Base-by-base conservation (phyloP, 2,329 filamentous ascomycete species). In the Setomelanomma holmii region DNA sequence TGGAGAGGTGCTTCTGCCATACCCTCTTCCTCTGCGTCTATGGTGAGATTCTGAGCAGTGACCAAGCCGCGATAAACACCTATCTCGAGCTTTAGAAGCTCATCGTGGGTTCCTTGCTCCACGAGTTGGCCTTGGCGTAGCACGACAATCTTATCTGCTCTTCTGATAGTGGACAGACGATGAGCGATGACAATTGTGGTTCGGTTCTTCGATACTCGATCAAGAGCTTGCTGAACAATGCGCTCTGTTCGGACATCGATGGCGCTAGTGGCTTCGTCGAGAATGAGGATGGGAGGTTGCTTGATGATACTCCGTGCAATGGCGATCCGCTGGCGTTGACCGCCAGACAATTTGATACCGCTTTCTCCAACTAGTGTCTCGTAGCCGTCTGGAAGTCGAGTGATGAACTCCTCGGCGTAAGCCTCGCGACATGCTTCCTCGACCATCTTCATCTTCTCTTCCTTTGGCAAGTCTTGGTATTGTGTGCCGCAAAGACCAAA, bases 121-220 rank as follows among this genome's bases (percentile, higher is more conserved):
- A 88, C 81, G 0, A 91, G 84, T 45, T 81, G 76, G 1, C 91
- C 91, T 61, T 88, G 84, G 42, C 88, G 82, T 46, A 96, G 74
- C 1, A 96, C 91, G 6, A 92, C 79, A 47, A 96, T 96, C 33
- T 86, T 84, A 66, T 96, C 88, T 3, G 91, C 90, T 58, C 89
- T 85, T 70, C 86, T 88, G 64, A 91, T 89, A 0, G 89, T 92
- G 0, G 87, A 89, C 2, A 92, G 78, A 3, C 89, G 80, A 68
- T 92, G 89, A 0, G 91, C 92, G 41, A 93, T 90, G 36, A 92
- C 84, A n/a, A 95, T 84, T 0, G 90, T 87, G 0, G 89, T 90
- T 5, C 90, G 82, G 5, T 79, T 82, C 8, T 82, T 77, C 0
- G 89, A 82, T 0, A 87, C 78, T 0, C 83, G 83, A 17, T 82